Conservation (phyloP, 2,329 filamentous ascomycete species). For the Cadophora gregata region DNA sequence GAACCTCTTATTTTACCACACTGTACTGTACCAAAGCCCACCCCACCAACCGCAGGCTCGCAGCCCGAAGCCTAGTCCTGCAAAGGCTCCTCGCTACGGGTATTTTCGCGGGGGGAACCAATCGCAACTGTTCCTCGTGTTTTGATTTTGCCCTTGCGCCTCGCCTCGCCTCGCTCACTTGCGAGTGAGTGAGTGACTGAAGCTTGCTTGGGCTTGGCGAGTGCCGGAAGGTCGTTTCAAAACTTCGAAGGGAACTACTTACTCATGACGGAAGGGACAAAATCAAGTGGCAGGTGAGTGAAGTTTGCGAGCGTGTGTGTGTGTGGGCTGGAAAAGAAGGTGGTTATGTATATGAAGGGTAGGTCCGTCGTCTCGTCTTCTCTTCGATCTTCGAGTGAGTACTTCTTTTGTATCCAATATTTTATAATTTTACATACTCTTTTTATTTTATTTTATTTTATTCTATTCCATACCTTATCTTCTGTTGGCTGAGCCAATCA, state of each 20-base stretch:
- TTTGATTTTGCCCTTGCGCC: neutral
- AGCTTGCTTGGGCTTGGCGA: conserved; percentile 7
- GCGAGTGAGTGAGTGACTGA: too few species aligned
- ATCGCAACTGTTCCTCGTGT: conserved; percentile 5
- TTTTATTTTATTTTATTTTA: neutral
- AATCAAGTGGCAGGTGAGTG: too few species aligned
- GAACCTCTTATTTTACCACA: too few species aligned
- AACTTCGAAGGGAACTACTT: too few species aligned
- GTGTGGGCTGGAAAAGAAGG: neutral
- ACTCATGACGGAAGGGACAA: neutral
- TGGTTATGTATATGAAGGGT: neutral
- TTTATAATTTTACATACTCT: neutral
- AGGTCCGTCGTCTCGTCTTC: neutral
- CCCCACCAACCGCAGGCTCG: too few species aligned
- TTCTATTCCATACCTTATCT: neutral
- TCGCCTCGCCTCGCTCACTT: too few species aligned
- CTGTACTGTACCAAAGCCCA: too few species aligned
- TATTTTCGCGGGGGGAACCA: neutral
- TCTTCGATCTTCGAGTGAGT: too few species aligned
- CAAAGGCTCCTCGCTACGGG: neutral
- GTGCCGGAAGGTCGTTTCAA: conserved; percentile 8
- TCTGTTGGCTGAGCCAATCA: neutral
- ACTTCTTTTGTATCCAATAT: neutral
- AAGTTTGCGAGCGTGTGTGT: neutral
- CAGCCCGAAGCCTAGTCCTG: neutral